A percentile compares a stretch with the other conserved stretches of the same genome.
phyloP scores from a whole-genome alignment of 495 filamentous ascomycete species.

The Amorphotheca resinae region DNA sequence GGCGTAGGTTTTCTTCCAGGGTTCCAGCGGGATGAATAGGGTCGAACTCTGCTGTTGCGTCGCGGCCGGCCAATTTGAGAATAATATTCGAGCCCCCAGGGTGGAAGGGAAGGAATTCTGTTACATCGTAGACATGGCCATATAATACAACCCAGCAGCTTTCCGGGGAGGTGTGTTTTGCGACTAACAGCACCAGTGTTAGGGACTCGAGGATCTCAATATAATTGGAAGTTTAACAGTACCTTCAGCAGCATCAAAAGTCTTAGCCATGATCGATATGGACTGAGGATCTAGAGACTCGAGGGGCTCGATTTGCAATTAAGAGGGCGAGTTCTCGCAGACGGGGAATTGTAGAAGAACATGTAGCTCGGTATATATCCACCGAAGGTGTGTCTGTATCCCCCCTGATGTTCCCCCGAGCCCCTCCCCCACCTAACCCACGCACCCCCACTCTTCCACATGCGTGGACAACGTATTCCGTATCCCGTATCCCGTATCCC shows the following conservation, averaged over 20 bases:
- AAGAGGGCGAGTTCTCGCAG: no score
- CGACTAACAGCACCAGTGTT: slow-evolving; percentile 33
- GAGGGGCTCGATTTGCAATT: no score
- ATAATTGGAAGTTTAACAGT: slow-evolving; percentile 9
- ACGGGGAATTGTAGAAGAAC: no score
- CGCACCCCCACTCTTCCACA: no score
- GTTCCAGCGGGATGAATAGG: slow-evolving; percentile 83
- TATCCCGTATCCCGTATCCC: no score
- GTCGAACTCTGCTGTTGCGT: slow-evolving; percentile 89
- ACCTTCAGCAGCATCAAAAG: slow-evolving; percentile 18
- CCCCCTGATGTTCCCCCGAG: no score
- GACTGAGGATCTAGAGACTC: not conserved
- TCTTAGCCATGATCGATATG: slow-evolving; percentile 13
- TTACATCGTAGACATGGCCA: slow-evolving; percentile 81
- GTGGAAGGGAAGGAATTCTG: slow-evolving; percentile 66
- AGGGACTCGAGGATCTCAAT: not conserved
- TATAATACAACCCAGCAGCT: slow-evolving; percentile 90
- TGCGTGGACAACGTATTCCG: no score
- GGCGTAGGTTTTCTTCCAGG: slow-evolving; percentile 66
- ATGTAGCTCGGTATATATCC: no score
- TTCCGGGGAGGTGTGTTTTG: slow-evolving; percentile 58
- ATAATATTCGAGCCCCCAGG: slow-evolving; percentile 83
- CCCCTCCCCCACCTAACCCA: no score
- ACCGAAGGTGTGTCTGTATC: no score
- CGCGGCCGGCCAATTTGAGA: slow-evolving; percentile 67